Conservation (phyloP, 2,329 filamentous ascomycete species). For the Aspergillus pseudotamarii region DNA sequence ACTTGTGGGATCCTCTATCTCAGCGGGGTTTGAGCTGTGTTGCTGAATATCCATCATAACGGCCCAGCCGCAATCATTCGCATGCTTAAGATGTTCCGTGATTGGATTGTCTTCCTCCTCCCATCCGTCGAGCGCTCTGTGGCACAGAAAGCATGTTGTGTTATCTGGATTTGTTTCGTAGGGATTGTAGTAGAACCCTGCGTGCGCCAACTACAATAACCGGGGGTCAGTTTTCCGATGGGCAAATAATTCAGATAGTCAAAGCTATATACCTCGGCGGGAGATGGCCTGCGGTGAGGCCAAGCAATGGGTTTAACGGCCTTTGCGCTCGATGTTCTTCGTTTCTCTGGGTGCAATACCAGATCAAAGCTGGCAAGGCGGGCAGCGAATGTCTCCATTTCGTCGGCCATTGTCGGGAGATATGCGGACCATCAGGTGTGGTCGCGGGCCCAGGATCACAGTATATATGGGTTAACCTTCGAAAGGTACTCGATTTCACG, state of each 20-base stretch:
- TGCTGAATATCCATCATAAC: conserved; percentile 65
- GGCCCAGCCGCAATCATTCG: conserved; percentile 84
- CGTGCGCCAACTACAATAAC: conserved; percentile 71
- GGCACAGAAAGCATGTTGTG: conserved; percentile 84
- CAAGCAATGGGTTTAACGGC: conserved; percentile 65
- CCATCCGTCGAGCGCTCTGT: conserved; percentile 86
- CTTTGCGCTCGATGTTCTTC: conserved; percentile 67
- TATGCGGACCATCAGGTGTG: conserved; percentile 15
- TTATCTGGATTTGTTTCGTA: conserved; percentile 78
- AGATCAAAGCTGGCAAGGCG: conserved; percentile 79
- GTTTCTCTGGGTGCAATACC: conserved; percentile 63
- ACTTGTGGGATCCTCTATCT: conserved; percentile 72
- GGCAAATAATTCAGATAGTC: neutral
- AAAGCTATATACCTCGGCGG: conserved; percentile 59
- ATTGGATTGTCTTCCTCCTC: conserved; percentile 82
- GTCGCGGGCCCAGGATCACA: neutral
- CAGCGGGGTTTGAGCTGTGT: conserved; percentile 46
- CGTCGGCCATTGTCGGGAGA: conserved; percentile 30
- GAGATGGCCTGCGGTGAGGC: conserved; percentile 73
- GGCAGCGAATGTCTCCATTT: conserved; percentile 68
- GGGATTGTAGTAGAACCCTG: conserved; percentile 89
- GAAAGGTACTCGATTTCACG: neutral
- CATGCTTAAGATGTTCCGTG: conserved; percentile 81
- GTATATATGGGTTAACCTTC: neutral
- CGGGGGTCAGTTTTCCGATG: neutral